A percentile compares a stretch with the other conserved stretches of the same genome.
These are phyloP conservation scores for Hibiscus mutabilis DNA, from an alignment of 345 rosid genomes.

Conservation along the genomic window DNA sequence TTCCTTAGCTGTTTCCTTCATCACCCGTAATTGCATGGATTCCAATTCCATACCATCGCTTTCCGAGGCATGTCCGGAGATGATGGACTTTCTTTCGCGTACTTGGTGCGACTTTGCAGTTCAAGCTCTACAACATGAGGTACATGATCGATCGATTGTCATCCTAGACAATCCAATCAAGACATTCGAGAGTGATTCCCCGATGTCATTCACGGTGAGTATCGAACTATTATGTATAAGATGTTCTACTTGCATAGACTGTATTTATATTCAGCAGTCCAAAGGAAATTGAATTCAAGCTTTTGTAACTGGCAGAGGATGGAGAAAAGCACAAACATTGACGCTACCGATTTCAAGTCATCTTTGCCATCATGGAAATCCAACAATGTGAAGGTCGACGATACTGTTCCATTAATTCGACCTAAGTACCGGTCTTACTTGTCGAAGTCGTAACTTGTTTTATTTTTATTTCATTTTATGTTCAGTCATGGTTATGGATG, in stretches of 20 bases:
- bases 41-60: conserved; percentile 36
- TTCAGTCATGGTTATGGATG: conserved; percentile 99
- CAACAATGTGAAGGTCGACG: conserved; percentile 65
- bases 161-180: conserved; percentile 35
- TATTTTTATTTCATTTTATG: neutral
- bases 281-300: neutral
- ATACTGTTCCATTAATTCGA: neutral
- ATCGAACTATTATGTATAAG: neutral
- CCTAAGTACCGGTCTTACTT: neutral
- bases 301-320: conserved; percentile 34
- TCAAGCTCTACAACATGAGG: conserved; percentile 60
- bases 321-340: conserved; percentile 51
- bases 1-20: neutral
- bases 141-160: conserved; percentile 40
- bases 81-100: conserved; percentile 80
- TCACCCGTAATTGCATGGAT: conserved; percentile 23
- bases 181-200: conserved; percentile 33
- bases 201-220: conserved; percentile 45
- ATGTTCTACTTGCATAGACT: neutral
- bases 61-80: conserved; percentile 83
- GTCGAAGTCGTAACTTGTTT: neutral
- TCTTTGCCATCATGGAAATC: conserved; percentile 80
- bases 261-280: neutral
- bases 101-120: conserved; percentile 91
- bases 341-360: conserved; percentile 57